These are phyloP conservation scores for Termitomyces sp. DNA, from an alignment of 768 basidiomycete genomes.

Conservation along the genomic window DNA sequence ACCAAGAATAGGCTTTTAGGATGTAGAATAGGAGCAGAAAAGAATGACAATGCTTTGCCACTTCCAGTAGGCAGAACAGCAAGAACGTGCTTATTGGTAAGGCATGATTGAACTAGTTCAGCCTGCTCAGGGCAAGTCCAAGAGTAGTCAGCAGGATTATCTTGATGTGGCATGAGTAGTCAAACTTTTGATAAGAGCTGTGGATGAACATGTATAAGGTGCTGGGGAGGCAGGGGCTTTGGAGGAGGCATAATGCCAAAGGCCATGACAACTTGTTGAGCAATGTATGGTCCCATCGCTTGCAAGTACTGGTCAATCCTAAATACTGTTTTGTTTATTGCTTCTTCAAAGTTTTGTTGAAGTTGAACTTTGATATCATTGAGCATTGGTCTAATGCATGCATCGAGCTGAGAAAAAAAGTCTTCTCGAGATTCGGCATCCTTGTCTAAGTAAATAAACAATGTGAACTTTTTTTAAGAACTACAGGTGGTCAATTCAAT, in stretches of 20 bases:
- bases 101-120: not conserved
- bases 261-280: not conserved
- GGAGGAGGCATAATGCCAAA: not conserved
- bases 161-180: no score
- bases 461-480: no score
- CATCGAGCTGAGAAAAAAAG: not conserved
- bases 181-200: no score
- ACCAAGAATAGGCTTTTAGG: not conserved
- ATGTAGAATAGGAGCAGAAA: not conserved
- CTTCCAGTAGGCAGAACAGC: not conserved
- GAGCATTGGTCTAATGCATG: not conserved
- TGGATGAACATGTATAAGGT: no score
- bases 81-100: not conserved
- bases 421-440: not conserved
- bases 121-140: not conserved
- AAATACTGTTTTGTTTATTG: no score
- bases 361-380: not conserved
- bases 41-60: not conserved
- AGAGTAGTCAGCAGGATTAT: no score
- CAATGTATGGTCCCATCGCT: not conserved
- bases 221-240: no score
- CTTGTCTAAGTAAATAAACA: not conserved
- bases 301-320: not conserved
- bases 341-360: not conserved
- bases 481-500: no score